Base-by-base conservation (phyloP, 2,329 filamentous ascomycete species). In the Colletotrichum spinosum region DNA sequence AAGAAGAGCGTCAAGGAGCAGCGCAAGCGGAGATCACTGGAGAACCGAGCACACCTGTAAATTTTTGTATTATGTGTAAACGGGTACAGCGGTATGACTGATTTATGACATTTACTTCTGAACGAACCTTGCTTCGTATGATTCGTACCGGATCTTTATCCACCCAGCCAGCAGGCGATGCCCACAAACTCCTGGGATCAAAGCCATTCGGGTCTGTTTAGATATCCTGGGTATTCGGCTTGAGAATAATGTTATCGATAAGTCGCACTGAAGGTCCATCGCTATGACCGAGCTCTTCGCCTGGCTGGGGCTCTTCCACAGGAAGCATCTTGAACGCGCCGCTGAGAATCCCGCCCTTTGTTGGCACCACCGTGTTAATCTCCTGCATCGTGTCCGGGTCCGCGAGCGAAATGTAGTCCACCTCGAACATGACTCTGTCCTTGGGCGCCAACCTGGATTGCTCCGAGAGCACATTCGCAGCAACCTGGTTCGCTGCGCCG, bases 341-440 rank as follows among this genome's bases (percentile, higher is more conserved):
- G 75, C 95, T 98, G 62, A 99, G 78, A 41, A 99, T 91, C 0
- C 91, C 94, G 2, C 95, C 95, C 68, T 82, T 88, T 0, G 80
- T 78, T 0, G 85, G 83, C 72, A 97, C 92, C 2, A 98, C 85
- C 11, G 80, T 75, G 0, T 91, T 84, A 2, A 97, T 72, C 78
- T 98, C 95, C 66, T 92, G 86, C 80, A 99, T 87, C 0, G 90
- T 91, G 8, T 93, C 88, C 1, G 93, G 92, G 72, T 98, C 93
- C 0, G 95, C 92, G 34, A 99, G 84, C 13, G 94, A 97, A 60
- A 99, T 87, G 76, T 99, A 99, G 76, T 98, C 95, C 8, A 97
- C 85, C 74, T 97, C 92, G 67, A 94, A 96, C 55, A 82, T 80
- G 3, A 89, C 92, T 53, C 93, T 84, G 74, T 91, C 79, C 38